Evolutionary conservation across 306 rosid genomes (phyloP).

Genomic region (Cucurbita argyrosperma): DNA sequence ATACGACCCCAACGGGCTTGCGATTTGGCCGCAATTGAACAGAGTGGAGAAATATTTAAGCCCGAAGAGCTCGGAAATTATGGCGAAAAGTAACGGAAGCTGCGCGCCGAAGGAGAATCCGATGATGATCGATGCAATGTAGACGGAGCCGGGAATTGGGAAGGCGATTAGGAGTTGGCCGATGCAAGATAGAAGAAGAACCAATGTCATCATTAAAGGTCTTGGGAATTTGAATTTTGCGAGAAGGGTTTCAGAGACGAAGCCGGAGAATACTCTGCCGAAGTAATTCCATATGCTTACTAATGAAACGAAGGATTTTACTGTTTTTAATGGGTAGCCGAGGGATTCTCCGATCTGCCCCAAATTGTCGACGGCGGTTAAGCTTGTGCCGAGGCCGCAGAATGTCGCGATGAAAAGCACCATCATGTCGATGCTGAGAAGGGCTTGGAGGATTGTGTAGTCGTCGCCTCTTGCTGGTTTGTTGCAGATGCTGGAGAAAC

Average conservation of each 20-base stretch:
- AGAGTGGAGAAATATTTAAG: slow-evolving; percentile 32
- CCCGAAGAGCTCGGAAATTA: slow-evolving; percentile 43
- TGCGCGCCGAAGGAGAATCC: slow-evolving; percentile 44
- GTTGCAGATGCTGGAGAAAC: not conserved
- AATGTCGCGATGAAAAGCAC: slow-evolving; percentile 20
- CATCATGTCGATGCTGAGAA: slow-evolving; percentile 25
- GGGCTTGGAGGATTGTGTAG: slow-evolving; percentile 32
- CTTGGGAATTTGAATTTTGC: slow-evolving; percentile 22
- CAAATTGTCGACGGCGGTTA: slow-evolving; percentile 32
- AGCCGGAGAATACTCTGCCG: slow-evolving; percentile 32
- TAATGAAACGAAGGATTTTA: slow-evolving; percentile 23
- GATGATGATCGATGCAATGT: slow-evolving; percentile 26
- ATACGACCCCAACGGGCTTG: slow-evolving; percentile 35
- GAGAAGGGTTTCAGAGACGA: slow-evolving; percentile 26
- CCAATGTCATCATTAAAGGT: slow-evolving; percentile 25
- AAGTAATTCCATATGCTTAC: slow-evolving; percentile 45
- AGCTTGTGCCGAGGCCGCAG: slow-evolving; percentile 31
- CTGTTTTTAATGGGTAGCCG: slow-evolving; percentile 16
- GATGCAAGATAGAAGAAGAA: slow-evolving; percentile 21
- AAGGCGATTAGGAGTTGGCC: slow-evolving; percentile 33
- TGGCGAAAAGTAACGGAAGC: slow-evolving; percentile 28
- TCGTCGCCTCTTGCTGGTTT: slow-evolving; percentile 30
- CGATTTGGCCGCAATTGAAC: slow-evolving; percentile 35
- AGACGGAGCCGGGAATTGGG: slow-evolving; percentile 25
- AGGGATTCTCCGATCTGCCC: slow-evolving; percentile 43